Evolutionary conservation across 2,329 filamentous ascomycete genomes (phyloP), one percentile per base, ranked within the genome.

Genomic region (Elsinoe australis): DNA sequence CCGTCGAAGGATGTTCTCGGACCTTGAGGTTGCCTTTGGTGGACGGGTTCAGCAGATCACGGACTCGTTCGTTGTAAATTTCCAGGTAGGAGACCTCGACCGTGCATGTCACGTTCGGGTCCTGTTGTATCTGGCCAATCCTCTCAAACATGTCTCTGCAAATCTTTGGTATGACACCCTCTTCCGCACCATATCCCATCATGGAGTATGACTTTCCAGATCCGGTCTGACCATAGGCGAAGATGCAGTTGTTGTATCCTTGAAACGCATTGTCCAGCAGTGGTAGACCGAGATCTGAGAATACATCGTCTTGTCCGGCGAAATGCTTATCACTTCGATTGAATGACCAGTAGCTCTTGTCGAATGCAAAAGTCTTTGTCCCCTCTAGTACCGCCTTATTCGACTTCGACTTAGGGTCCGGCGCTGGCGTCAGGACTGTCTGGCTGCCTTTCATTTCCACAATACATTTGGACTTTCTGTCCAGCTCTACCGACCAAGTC

Each of bases 171-270:
- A 96, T 96, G 54, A 98, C 92, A 65, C 92, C 92, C 50, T 88
- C 79, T 62, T 98, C 90, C 60, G 90, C 84, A 47, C 92, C 92
- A 68, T 96, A 98, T 41, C 92, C 92, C 92, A 98, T 98, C 90
- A 98, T 98, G 24, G 89, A 95, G 67, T 98, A 98, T 12, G 88
- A 95, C 71, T 98, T 98, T 68, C 92, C 92, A 1, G 92, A 96
- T 57, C 92, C 92, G 1, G 92, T 98, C 71, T 98, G 92, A 14
- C 92, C 92, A 64, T 98, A 98, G 10, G 92, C 92, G 64, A 98
- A 98, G 62, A 98, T 98, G 74, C 92, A 98, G 67, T 96, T 98
- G 74, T 98, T 96, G 72, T 96, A 98, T 35, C 92, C 92, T 61
- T 90, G 81, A 64, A 98, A 98, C 14, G 92, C 92, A 78, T 98